A percentile compares a stretch with the other conserved stretches of the same genome.
Conservation (phyloP, 805 yeast species). For the Candida pseudoglaebosa region DNA sequence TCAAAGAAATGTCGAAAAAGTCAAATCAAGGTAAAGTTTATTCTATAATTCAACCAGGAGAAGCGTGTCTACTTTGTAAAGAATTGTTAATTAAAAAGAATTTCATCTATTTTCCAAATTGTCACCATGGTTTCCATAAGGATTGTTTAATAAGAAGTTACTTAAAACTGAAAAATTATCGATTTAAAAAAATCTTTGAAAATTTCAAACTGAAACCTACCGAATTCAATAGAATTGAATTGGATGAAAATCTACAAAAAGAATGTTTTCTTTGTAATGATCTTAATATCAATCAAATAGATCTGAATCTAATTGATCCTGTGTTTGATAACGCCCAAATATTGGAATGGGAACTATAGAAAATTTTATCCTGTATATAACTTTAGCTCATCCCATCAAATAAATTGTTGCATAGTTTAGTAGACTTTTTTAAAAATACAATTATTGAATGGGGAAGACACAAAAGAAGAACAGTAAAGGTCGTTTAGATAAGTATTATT, state of each 20-base stretch:
- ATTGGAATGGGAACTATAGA: constrained; percentile 46
- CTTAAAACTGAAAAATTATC: constrained; percentile 54
- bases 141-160: constrained; percentile 75
- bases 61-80: constrained; percentile 71
- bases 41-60: constrained; percentile 76
- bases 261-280: constrained; percentile 80
- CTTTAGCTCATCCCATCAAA: constrained; percentile 2
- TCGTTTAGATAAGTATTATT: constrained; percentile 97
- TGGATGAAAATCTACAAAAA: constrained; percentile 56
- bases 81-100: constrained; percentile 66
- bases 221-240: constrained; percentile 37
- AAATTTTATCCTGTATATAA: constrained; percentile 1
- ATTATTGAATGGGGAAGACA: constrained; percentile 73
- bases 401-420: background rate
- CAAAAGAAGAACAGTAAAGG: constrained; percentile 97
- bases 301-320: constrained; percentile 49
- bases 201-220: constrained; percentile 45
- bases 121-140: constrained; percentile 84
- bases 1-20: constrained; percentile 39
- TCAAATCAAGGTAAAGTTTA: constrained; percentile 41
- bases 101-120: constrained; percentile 75
- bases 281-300: constrained; percentile 63
- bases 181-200: constrained; percentile 59
- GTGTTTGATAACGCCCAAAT: constrained; percentile 32
- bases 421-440: background rate